phyloP scores from a whole-genome alignment of 1,139 yeast genomes.

The Suhomyces bribrorum region DNA sequence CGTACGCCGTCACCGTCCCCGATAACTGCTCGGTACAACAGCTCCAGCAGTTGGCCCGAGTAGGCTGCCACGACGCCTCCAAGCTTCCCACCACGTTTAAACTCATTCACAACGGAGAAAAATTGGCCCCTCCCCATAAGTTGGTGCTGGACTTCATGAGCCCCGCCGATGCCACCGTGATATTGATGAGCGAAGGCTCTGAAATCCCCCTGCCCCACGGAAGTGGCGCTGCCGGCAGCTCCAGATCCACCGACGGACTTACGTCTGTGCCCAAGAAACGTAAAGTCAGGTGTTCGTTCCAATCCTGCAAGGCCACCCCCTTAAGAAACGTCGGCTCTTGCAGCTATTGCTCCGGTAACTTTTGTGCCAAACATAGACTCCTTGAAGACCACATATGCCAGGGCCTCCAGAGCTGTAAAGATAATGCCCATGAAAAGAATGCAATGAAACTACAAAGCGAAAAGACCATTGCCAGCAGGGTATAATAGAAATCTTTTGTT shows the following conservation, averaged over 20 bases:
- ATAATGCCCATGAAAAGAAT: constrained; percentile 60
- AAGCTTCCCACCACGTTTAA: constrained; percentile 46
- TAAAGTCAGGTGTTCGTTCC: constrained; percentile 65
- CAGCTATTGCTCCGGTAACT: constrained; percentile 80
- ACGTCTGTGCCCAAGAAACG: constrained; percentile 37
- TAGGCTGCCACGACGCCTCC: constrained; percentile 37
- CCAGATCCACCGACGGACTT: constrained; percentile 50
- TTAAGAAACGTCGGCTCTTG: constrained; percentile 89
- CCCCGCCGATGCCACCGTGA: constrained; percentile 33
- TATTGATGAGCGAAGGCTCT: constrained; percentile 44
- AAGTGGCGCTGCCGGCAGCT: constrained; percentile 33
- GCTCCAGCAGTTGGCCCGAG: constrained; percentile 45
- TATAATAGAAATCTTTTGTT: constrained; percentile 13
- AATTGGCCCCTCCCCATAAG: constrained; percentile 37
- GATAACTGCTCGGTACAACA: constrained; percentile 53
- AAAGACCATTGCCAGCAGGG: constrained; percentile 42
- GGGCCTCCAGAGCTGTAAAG: constrained; percentile 80
- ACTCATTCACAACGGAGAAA: constrained; percentile 54
- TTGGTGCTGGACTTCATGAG: constrained; percentile 25
- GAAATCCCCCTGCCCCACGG: constrained; percentile 24
- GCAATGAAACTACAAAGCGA: constrained; percentile 41
- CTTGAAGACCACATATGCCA: constrained; percentile 82
- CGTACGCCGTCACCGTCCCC: constrained; percentile 47
- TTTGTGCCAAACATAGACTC: constrained; percentile 84
- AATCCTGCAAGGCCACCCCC: constrained; percentile 63